Evolutionary conservation across 768 basidiomycete genomes (phyloP).

Genomic region (Mycena alexandri): DNA sequence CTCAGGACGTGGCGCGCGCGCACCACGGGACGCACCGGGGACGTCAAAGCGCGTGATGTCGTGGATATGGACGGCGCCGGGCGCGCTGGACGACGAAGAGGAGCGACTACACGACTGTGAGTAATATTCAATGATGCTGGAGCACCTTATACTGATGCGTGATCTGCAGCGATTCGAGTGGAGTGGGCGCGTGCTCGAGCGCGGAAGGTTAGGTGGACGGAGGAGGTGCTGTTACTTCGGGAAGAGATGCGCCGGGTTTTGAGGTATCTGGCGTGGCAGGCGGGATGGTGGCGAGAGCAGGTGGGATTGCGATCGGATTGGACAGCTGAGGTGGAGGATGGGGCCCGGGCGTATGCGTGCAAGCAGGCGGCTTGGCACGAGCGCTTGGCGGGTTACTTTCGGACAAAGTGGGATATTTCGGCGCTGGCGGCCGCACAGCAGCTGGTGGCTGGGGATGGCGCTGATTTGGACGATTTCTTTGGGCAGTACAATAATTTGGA

Average conservation of each 20-base stretch:
- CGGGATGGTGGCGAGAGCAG: constrained; percentile 1
- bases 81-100: constrained; percentile 13
- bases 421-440: neutral
- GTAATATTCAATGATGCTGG: neutral
- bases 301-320: neutral
- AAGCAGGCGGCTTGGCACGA: constrained; percentile 7
- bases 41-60: constrained; percentile 11
- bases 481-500: neutral
- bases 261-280: constrained; percentile 2
- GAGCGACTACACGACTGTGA: constrained; percentile 15
- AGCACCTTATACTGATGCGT: no score
- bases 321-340: neutral
- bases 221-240: constrained; percentile 35
- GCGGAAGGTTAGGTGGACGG: constrained; percentile 23
- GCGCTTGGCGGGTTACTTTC: neutral
- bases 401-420: neutral
- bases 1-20: neutral
- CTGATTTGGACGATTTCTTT: neutral
- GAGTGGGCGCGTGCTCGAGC: constrained; percentile 30
- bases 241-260: constrained; percentile 34
- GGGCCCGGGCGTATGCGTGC: neutral
- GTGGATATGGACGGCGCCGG: constrained; percentile 25
- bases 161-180: constrained; percentile 24
- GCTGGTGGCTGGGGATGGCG: neutral
- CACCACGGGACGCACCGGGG: constrained; percentile 2